Conservation (phyloP, 2,329 filamentous ascomycete species). For the Neopestalotiopsis rosae region DNA sequence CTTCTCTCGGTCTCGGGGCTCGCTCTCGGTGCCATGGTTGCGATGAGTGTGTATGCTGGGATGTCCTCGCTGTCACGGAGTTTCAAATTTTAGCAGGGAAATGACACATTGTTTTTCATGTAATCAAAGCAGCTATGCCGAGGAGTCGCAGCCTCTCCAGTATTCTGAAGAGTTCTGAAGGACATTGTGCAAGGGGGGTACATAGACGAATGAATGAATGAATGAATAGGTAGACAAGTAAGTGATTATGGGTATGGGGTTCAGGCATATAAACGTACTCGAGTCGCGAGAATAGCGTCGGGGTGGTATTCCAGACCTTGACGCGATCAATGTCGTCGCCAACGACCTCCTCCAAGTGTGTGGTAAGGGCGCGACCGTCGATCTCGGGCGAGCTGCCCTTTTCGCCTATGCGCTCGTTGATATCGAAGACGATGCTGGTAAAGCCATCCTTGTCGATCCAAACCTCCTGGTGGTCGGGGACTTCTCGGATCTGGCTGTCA, state of each 20-base stretch:
- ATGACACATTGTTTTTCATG: background rate
- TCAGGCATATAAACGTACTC: slow-evolving; percentile 44
- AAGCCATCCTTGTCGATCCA: slow-evolving; percentile 85
- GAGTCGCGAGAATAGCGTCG: slow-evolving; percentile 62
- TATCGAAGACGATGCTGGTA: slow-evolving; percentile 87
- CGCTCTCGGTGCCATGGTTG: slow-evolving; percentile 60
- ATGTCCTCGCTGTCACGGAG: slow-evolving; percentile 47
- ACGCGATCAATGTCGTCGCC: slow-evolving; percentile 67
- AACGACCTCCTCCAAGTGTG: slow-evolving; percentile 73
- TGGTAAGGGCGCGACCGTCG: slow-evolving; percentile 73
- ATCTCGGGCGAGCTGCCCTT: slow-evolving; percentile 60
- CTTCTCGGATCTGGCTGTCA: slow-evolving; percentile 72
- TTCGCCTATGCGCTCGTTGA: slow-evolving; percentile 77
- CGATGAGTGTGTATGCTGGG: slow-evolving; percentile 73
- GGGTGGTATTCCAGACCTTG: slow-evolving; percentile 70
- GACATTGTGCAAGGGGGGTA: background rate
- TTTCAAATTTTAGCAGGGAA: slow-evolving; percentile 18
- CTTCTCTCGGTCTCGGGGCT: slow-evolving; percentile 40
- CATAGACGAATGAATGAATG: background rate
- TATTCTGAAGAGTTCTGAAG: background rate
- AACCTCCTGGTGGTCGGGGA: slow-evolving; percentile 90
- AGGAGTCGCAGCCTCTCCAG: background rate
- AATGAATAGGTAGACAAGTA: background rate
- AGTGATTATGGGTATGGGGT: background rate
- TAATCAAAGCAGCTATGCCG: background rate